Base-by-base conservation (phyloP, 768 basidiomycete species). In the Termitomyces heimii region DNA sequence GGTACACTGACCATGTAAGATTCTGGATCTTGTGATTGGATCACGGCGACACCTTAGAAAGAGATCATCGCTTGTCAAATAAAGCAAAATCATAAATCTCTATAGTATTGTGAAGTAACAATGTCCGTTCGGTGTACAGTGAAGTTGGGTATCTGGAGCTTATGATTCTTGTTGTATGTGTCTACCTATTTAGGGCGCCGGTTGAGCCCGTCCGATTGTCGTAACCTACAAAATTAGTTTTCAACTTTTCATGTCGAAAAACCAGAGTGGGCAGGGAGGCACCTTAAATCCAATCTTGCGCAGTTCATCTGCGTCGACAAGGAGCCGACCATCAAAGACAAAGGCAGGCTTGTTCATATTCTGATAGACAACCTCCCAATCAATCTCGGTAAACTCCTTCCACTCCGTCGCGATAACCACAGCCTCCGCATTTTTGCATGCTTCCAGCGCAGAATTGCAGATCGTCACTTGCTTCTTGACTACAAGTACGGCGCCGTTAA, bases 261-360 rank as follows among this genome's bases (percentile, higher is more conserved):
- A 5, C 13, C 4, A 43, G 20, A 26, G 5, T 22, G 28, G 59
- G 47, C 34, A 14, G 4, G 49, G 59, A 71, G 79, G 12, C 20
- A 89, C 89, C 72, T 83, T 90, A 85, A 98, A 98, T 39, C 96
- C 96, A 66, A 98, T 97, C 67, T 82, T 70, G 65, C 81, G 82
- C 61, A 98, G 78, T 70, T 83, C 82, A 51, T 85, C 84, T 10
- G 83, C 84, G 67, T 98, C 90, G 44, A 98, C 80, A 66, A 98
- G 80, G 60, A 97, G 76, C 32, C 94, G 83, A 5, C 94, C 94
- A 68, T 98, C 96, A 66, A 98, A 98, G 62, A 99, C 81, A 68
- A 97, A 98, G 5, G 97, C 96, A n/a, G 97, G 97, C 79, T 98
- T 97, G 67, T 88, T 90, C 93, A 98, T 98, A 66, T 79, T 74